Evolutionary conservation across 2,329 filamentous ascomycete genomes (phyloP), one percentile per base, ranked within the genome.

Genomic region (Fusarium nelsonii): DNA sequence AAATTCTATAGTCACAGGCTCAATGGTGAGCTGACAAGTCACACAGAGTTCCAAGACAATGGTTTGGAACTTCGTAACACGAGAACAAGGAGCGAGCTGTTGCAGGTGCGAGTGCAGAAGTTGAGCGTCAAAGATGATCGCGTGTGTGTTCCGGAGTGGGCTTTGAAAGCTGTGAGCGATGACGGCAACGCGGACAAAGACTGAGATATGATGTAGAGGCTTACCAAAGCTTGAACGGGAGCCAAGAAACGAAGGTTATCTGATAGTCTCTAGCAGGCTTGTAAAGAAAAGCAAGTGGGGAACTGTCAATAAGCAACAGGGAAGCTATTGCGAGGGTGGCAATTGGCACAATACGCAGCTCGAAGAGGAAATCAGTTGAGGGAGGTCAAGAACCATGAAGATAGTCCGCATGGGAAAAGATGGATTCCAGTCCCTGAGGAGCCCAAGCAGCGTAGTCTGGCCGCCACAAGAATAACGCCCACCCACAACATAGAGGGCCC

Each of bases 401-500:
- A 65, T 66, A 63, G 48, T 73, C 69, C 63, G 72, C 68, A 72
- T 72, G 69, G 61, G 67, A 72, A 74, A 74, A 74, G 73, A 63
- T 63, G 59, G 59, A 74, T 74, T 74, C 73, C 73, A 74, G 73
- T 75, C 56, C 63, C 64, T 54, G 59, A 71, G 69, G 52, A 72
- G 34, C 48, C 48, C 48, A 40, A 51, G 65, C 46, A 57, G 34
- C 50, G 53, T 54, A 69, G 55, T 49, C 69, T 65, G 71, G 69
- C 72, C 72, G 72, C 73, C 73, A 74, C 73, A 69, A 66, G 67
- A 72, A 71, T 59, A 58, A 73, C 68, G 61, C 58, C 70, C 57
- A 49, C 68, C 61, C 70, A 70, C 63, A 66, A 68, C 41, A 57
- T 54, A 57, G 58, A 52, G 51, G 63, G 62, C 66, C 67, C 67